These are phyloP conservation scores for Dipodascus albidus DNA, from an alignment of 805 yeast species.

Conservation along the genomic window DNA sequence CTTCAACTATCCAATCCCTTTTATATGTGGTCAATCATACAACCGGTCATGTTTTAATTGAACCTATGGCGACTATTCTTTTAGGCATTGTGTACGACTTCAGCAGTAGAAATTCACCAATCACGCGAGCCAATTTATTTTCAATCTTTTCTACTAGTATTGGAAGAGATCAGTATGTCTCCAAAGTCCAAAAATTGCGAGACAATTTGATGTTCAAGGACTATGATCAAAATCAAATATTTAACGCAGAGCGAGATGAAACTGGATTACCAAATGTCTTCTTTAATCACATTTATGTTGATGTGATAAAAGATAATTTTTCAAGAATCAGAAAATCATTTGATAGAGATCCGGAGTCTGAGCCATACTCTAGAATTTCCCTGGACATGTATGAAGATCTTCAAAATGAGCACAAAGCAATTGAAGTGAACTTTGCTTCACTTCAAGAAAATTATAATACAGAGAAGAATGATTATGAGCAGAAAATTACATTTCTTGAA, in stretches of 20 bases:
- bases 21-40: constrained; percentile 51
- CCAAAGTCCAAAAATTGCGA: constrained; percentile 62
- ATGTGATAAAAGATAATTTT: constrained; percentile 57
- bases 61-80: constrained; percentile 61
- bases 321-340: constrained; percentile 58
- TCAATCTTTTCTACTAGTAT: constrained; percentile 54
- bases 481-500: constrained; percentile 25
- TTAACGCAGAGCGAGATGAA: constrained; percentile 49
- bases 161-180: constrained; percentile 69
- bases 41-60: constrained; percentile 43
- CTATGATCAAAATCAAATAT: constrained; percentile 40
- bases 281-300: constrained; percentile 54
- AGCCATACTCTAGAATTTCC: constrained; percentile 57
- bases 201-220: constrained; percentile 44
- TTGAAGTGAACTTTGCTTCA: constrained; percentile 13
- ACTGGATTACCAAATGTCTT: constrained; percentile 83
- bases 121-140: constrained; percentile 44
- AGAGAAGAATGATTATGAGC: constrained; percentile 14
- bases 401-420: constrained; percentile 17
- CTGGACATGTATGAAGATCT: constrained; percentile 41
- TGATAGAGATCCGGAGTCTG: constrained; percentile 60
- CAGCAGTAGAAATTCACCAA: constrained; percentile 43
- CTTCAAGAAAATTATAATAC: constrained; percentile 16
- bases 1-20: constrained; percentile 54
- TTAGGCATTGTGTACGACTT: constrained; percentile 78